These are phyloP conservation scores for Terana coerulea DNA, from an alignment of 768 basidiomycete species.

Conservation along the genomic window DNA sequence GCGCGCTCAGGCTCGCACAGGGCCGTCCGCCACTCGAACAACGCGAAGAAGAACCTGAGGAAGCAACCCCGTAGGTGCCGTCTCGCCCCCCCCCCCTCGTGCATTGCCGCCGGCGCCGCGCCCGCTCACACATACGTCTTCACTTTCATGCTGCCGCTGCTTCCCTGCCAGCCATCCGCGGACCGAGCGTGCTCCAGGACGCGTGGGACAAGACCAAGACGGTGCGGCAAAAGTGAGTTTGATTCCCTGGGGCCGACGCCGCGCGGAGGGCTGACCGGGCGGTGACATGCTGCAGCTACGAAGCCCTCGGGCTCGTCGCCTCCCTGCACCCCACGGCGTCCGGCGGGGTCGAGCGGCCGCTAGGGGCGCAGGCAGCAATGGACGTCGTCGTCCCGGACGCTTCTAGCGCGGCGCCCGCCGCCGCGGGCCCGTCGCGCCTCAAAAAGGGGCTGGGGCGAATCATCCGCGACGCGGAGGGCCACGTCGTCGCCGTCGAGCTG, in stretches of 20 bases:
- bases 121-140: too few relatives aligned
- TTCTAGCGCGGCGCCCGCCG: conserved; percentile 9
- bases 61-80: conserved; percentile 67
- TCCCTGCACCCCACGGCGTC: conserved; percentile 63
- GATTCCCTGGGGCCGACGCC: conserved; percentile 5
- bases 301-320: conserved; percentile 68
- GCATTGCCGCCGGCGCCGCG: conserved; percentile 6
- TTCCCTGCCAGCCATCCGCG: conserved; percentile 59
- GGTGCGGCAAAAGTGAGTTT: conserved; percentile 83
- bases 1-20: conserved; percentile 71
- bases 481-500: conserved; percentile 67
- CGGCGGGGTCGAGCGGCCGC: conserved; percentile 59
- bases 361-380: conserved; percentile 13
- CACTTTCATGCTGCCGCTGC: conserved; percentile 14
- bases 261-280: neutral
- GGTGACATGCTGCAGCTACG: conserved; percentile 51
- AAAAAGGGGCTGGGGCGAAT: conserved; percentile 78
- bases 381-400: conserved; percentile 19
- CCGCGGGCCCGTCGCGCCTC: conserved; percentile 22
- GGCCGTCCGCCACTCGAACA: conserved; percentile 67
- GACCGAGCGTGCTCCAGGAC: conserved; percentile 75
- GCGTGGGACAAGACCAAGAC: conserved; percentile 89
- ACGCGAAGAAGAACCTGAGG: conserved; percentile 71
- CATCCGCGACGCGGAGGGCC: conserved; percentile 73
- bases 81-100: conserved; percentile 12